Conservation (phyloP, 2,329 filamentous ascomycete genomes). For the Peltaster fructicola region DNA sequence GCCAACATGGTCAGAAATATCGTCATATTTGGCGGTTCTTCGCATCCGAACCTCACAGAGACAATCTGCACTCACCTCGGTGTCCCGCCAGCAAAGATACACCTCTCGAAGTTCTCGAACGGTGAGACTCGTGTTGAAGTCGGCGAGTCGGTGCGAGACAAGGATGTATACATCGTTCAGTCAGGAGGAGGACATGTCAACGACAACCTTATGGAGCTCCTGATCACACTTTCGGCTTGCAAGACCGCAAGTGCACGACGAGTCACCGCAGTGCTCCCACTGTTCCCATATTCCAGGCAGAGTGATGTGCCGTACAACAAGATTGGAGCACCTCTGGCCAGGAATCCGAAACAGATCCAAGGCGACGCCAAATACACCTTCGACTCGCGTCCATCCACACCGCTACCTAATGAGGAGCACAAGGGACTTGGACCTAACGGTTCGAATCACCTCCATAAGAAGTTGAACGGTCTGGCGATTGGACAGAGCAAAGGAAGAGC, state of each 20-base stretch:
- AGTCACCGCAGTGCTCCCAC: constrained; percentile 81
- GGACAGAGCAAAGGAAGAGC: constrained; percentile 31
- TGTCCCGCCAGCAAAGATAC: constrained; percentile 66
- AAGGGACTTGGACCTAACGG: constrained; percentile 38
- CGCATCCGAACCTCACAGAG: constrained; percentile 74
- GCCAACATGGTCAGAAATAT: constrained; percentile 76
- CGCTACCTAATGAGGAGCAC: constrained; percentile 55
- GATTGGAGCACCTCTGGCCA: constrained; percentile 69
- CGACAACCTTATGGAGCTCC: constrained; percentile 87
- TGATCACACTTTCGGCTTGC: constrained; percentile 97
- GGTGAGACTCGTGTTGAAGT: constrained; percentile 94
- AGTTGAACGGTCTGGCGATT: constrained; percentile 50
- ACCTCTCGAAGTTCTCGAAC: constrained; percentile 81
- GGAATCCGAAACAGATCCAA: constrained; percentile 37
- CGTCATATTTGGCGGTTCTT: constrained; percentile 81
- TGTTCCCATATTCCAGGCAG: constrained; percentile 94
- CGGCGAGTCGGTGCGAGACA: constrained; percentile 86
- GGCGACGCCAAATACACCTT: constrained; percentile 58
- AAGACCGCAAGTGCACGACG: constrained; percentile 82
- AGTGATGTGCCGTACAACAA: constrained; percentile 97
- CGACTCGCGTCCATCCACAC: constrained; percentile 79
- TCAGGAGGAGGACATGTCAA: constrained; percentile 86
- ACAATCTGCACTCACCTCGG: constrained; percentile 78
- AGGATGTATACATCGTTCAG: constrained; percentile 98
- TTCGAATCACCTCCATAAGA: constrained; percentile 51